Conservation (phyloP, 306 rosid species). For the Cicer bijugum region DNA sequence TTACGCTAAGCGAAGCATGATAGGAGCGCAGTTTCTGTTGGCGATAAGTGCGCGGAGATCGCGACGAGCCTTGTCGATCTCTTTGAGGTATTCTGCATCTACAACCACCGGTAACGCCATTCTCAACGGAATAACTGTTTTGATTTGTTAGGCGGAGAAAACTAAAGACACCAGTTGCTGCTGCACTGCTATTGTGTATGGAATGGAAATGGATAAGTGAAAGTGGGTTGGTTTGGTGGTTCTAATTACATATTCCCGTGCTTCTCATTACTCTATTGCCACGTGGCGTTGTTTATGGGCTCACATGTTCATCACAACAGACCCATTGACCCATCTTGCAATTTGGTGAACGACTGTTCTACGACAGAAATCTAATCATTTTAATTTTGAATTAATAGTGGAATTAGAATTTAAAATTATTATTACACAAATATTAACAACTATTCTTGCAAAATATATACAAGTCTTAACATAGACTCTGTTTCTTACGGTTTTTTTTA, state of each 20-base stretch:
- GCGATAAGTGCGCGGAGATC: constrained; percentile 90
- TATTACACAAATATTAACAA: too few relatives aligned
- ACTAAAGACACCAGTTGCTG: background rate
- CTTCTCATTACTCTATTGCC: background rate
- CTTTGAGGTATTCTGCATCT: constrained; percentile 72
- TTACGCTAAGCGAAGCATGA: constrained; percentile 95
- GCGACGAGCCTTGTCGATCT: constrained; percentile 85
- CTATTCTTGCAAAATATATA: too few relatives aligned
- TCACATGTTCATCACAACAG: background rate
- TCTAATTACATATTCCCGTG: constrained; percentile 14
- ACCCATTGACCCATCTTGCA: background rate
- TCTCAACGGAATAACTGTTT: constrained; percentile 19
- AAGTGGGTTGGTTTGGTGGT: constrained; percentile 10
- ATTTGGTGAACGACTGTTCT: background rate
- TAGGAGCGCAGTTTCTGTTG: constrained; percentile 77
- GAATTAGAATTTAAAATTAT: too few relatives aligned
- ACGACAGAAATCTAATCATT: too few relatives aligned
- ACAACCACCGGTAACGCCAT: constrained; percentile 82
- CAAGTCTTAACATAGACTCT: too few relatives aligned
- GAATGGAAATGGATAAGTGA: constrained; percentile 31
- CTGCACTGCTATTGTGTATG: background rate
- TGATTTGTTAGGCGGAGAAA: background rate
- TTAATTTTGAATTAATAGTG: too few relatives aligned
- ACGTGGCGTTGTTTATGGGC: constrained; percentile 35
- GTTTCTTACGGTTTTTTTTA: too few relatives aligned